Conservation (phyloP, 805 yeast genomes). For the Komagataella pastoris region DNA sequence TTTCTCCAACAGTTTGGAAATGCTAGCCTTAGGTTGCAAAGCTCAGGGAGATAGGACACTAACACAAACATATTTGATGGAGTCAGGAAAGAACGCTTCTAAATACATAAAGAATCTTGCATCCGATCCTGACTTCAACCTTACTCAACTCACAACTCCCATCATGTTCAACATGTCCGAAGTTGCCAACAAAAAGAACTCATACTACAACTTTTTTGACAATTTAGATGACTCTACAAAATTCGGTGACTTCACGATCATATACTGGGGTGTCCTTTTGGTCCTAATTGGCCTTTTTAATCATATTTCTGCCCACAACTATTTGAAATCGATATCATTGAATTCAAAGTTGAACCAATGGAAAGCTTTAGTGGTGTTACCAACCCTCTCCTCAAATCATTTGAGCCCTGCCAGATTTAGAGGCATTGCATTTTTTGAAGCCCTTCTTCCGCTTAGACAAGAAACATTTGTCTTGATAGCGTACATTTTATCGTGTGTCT, state of each 20-base stretch:
- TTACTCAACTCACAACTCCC: conserved; percentile 8
- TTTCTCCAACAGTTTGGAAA: conserved; percentile 2
- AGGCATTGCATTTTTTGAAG: conserved; percentile 8
- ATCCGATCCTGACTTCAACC: not conserved
- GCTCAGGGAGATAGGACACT: conserved; percentile 3
- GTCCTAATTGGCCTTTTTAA: conserved; percentile 8
- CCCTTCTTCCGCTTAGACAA: conserved; percentile 14
- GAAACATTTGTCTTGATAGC: conserved; percentile 9
- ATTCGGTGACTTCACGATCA: conserved; percentile 7
- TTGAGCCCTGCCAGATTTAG: conserved; percentile 8
- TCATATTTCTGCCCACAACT: conserved; percentile 4
- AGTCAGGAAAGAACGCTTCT: conserved; percentile 7
- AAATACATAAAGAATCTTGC: not conserved
- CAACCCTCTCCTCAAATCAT: conserved; percentile 10
- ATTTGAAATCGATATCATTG: conserved; percentile 2
- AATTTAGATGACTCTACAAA: conserved; percentile 7
- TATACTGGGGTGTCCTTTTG: conserved; percentile 11
- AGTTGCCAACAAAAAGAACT: conserved; percentile 3
- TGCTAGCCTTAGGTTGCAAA: conserved; percentile 6
- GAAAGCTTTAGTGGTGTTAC: conserved; percentile 10
- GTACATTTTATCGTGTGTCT: conserved; percentile 6
- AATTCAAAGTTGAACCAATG: conserved; percentile 5
- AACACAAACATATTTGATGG: not conserved
- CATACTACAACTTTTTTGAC: conserved; percentile 10
- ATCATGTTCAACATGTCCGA: conserved; percentile 1